Percentiles rank a stretch among this genome's conserved stretches.
phyloP scores from a whole-genome alignment of 2,329 filamentous ascomycete species.

The Fusarium caatingaense region DNA sequence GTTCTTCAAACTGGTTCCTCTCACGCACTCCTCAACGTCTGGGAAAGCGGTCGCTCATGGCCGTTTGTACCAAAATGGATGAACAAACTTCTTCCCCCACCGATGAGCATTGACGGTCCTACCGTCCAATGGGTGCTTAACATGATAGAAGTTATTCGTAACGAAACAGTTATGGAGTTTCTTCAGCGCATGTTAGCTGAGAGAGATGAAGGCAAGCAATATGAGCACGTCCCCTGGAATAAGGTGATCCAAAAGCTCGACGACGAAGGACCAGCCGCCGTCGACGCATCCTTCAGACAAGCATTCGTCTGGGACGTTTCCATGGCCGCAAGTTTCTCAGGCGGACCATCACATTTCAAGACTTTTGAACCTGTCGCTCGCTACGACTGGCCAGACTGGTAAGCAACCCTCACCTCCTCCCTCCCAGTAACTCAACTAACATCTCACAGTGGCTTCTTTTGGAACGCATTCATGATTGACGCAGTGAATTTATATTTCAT shows the following conservation, averaged over 20 bases:
- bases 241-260: slow-evolving; percentile 47
- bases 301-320: slow-evolving; percentile 55
- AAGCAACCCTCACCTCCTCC: slow-evolving; percentile 18
- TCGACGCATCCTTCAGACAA: slow-evolving; percentile 52
- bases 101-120: slow-evolving; percentile 54
- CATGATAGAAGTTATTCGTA: slow-evolving; percentile 43
- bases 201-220: slow-evolving; percentile 38
- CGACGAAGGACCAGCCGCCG: slow-evolving; percentile 50
- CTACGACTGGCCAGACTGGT: slow-evolving; percentile 55
- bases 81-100: slow-evolving; percentile 48
- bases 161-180: slow-evolving; percentile 47
- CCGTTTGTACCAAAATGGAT: slow-evolving; percentile 54
- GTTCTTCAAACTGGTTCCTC: slow-evolving; percentile 48
- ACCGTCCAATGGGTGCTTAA: slow-evolving; percentile 53
- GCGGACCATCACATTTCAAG: slow-evolving; percentile 34
- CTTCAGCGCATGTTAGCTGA: slow-evolving; percentile 46
- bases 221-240: slow-evolving; percentile 53
- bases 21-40: slow-evolving; percentile 50
- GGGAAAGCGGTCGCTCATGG: slow-evolving; percentile 52
- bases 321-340: slow-evolving; percentile 44
- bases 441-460: slow-evolving; percentile 50
- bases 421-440: slow-evolving; percentile 8
- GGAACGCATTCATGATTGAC: slow-evolving; percentile 55
- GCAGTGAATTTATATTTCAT: slow-evolving; percentile 50
- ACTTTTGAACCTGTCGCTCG: slow-evolving; percentile 48